A percentile compares a stretch with the other conserved stretches of the same genome.
These are phyloP conservation scores for Hypholoma sublateritium DNA, from an alignment of 768 basidiomycete species.

Conservation along the genomic window DNA sequence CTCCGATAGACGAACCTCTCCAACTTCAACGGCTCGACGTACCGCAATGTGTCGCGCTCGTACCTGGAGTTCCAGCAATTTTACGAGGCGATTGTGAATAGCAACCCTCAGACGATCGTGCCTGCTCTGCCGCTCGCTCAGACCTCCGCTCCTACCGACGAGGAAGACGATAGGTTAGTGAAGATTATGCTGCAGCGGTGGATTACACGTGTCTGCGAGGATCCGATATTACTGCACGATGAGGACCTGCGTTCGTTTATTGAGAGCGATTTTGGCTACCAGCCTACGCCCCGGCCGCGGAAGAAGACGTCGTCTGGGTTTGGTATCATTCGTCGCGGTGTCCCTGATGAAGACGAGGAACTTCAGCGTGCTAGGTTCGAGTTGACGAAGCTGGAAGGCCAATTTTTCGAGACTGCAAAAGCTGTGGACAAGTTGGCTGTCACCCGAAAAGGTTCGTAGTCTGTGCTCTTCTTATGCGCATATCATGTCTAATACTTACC, in stretches of 20 bases:
- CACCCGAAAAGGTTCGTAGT: constrained; percentile 66
- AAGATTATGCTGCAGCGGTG: constrained; percentile 94
- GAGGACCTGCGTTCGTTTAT: constrained; percentile 95
- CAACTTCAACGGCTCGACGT: constrained; percentile 85
- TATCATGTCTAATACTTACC: constrained; percentile 5
- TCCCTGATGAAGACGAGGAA: constrained; percentile 94
- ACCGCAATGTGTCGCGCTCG: constrained; percentile 92
- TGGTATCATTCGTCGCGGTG: constrained; percentile 71
- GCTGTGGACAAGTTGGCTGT: constrained; percentile 85
- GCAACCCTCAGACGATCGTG: constrained; percentile 94
- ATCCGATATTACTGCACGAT: constrained; percentile 82
- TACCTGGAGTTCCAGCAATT: constrained; percentile 95
- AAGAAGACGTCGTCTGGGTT: constrained; percentile 76
- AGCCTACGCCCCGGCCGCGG: constrained; percentile 74
- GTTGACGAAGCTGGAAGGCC: constrained; percentile 86
- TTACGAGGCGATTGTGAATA: constrained; percentile 85
- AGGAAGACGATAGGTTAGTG: constrained; percentile 96
- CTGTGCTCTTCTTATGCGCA: neutral
- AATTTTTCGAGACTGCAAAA: constrained; percentile 91
- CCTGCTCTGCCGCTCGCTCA: constrained; percentile 95
- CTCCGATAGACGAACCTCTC: constrained; percentile 81
- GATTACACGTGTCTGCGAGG: constrained; percentile 91
- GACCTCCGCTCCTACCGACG: constrained; percentile 95
- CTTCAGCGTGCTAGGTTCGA: constrained; percentile 89
- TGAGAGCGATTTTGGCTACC: constrained; percentile 97